Conservation (phyloP, 805 yeast species). For the Starmerella geochares region DNA sequence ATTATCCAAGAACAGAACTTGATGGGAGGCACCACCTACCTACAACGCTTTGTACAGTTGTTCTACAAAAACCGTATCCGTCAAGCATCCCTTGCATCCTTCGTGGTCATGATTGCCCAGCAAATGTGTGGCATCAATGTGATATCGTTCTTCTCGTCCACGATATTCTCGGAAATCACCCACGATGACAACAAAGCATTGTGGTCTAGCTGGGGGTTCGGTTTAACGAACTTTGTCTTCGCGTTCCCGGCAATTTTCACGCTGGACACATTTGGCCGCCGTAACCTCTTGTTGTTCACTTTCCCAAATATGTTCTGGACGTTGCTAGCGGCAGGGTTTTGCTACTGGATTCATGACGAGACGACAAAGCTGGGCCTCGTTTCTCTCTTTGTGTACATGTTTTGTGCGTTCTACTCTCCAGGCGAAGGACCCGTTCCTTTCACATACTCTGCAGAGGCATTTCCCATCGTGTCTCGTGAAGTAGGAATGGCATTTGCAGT, state of each 20-base stretch:
- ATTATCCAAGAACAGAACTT: conserved; percentile 38
- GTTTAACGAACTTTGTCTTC: conserved; percentile 67
- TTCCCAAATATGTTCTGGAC: conserved; percentile 52
- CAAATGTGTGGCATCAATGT: conserved; percentile 87
- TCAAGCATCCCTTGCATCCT: conserved; percentile 70
- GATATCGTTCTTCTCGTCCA: conserved; percentile 73
- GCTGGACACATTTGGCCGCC: conserved; percentile 68
- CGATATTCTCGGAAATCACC: conserved; percentile 48
- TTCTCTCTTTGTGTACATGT: conserved; percentile 63
- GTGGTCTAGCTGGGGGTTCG: conserved; percentile 79
- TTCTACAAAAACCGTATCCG: conserved; percentile 47
- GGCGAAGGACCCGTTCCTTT: conserved; percentile 89
- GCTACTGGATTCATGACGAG: conserved; percentile 53
- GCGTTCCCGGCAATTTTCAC: conserved; percentile 76
- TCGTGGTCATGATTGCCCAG: conserved; percentile 80
- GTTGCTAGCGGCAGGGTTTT: conserved; percentile 44
- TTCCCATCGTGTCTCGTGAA: conserved; percentile 25
- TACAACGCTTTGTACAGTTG: conserved; percentile 21
- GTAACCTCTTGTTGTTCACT: conserved; percentile 47
- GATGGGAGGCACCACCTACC: conserved; percentile 36
- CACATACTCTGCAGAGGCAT: conserved; percentile 66
- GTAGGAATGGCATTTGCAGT: conserved; percentile 28
- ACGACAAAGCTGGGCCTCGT: conserved; percentile 53
- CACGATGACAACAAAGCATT: conserved; percentile 36
- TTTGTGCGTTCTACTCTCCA: conserved; percentile 62